Percentiles rank a stretch among this genome's conserved stretches.
These are phyloP conservation scores for Myochromella boudieri DNA, from an alignment of 768 basidiomycete species.

Conservation along the genomic window DNA sequence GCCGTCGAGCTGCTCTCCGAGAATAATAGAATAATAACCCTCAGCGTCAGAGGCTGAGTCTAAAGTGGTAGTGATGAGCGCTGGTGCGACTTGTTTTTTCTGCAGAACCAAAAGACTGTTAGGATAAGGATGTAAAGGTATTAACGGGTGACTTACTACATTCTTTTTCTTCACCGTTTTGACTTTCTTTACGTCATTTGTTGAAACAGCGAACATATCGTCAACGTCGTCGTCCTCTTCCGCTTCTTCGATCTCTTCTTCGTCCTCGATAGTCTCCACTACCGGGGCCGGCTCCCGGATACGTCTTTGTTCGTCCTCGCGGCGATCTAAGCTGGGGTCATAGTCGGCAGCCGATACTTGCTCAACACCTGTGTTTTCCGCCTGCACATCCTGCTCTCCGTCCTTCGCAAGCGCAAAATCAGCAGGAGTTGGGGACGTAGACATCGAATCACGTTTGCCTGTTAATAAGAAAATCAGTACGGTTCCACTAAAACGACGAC, in stretches of 20 bases:
- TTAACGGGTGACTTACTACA: constrained; percentile 36
- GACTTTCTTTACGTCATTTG: constrained; percentile 43
- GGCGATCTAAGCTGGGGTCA: constrained; percentile 73
- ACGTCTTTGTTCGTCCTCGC: constrained; percentile 80
- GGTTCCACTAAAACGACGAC: constrained; percentile 4
- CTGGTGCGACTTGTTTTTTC: constrained; percentile 54
- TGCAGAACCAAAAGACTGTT: constrained; percentile 4
- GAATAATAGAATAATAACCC: constrained; percentile 92
- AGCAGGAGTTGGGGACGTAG: constrained; percentile 56
- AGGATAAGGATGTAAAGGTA: neutral
- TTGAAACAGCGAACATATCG: constrained; percentile 88
- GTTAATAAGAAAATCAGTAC: constrained; percentile 6
- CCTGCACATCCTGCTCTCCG: constrained; percentile 43
- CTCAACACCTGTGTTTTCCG: constrained; percentile 49
- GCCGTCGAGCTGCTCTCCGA: constrained; percentile 91
- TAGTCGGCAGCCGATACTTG: constrained; percentile 93
- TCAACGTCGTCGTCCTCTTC: constrained; percentile 88
- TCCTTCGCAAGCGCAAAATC: constrained; percentile 72
- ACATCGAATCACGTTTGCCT: constrained; percentile 55
- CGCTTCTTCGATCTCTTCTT: constrained; percentile 55
- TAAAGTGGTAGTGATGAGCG: constrained; percentile 71
- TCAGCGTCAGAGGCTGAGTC: constrained; percentile 94
- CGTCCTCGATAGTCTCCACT: constrained; percentile 36
- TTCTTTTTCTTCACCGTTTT: constrained; percentile 64
- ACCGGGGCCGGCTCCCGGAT: constrained; percentile 42